Base-by-base conservation (phyloP, 768 basidiomycete genomes). In the Coprinellus aureogranulatus region DNA sequence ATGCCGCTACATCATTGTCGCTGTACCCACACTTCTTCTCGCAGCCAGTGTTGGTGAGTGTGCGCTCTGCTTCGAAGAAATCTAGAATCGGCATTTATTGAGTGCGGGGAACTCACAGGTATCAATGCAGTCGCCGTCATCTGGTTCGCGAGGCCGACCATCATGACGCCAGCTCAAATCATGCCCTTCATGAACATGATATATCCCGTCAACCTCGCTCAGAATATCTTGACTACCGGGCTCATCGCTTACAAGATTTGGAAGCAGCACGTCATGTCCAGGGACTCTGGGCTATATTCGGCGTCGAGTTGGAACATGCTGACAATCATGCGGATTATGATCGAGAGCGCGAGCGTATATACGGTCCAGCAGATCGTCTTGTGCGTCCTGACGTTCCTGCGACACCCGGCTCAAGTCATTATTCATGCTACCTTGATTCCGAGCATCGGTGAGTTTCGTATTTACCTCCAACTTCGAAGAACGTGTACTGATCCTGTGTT, bases 331-430 rank as follows among this genome's bases (percentile, higher is more conserved):
- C 63, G 68, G n/a, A 70, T 71, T 28, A 58, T 71, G 4, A 56
- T 71, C 41, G 70, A 71, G 52, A 71, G 70, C 49, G 70, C 70
- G 9, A 64, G 65, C 56, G 61, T 71, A 14, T 71, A 71, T 53
- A 68, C 68, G 2, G 46, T 68, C 6, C 63, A 70, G 44, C 56
- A 70, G 14, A 58, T 71, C 25, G 55, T 70, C 23, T 61, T 70
- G 12, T 66, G 69, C 39, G 62, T 70, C n/a, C 58, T 71, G 1
- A 67, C 66, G 42, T 63, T 65, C n/a, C 50, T 67, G 34, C 52
- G 61, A 34, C 60, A 65, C 45, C 63, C 63, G 28, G 68, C 67
- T n/a, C 67, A 68, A 41, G 60, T 65, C 41, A 65, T 71, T n/a
- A 61, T 71, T 31, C 67, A 67, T 39, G 60, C 59, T 27, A 67